Evolutionary conservation across 1,139 yeast genomes (phyloP).

Genomic region (Yamadazyma mexicana): DNA sequence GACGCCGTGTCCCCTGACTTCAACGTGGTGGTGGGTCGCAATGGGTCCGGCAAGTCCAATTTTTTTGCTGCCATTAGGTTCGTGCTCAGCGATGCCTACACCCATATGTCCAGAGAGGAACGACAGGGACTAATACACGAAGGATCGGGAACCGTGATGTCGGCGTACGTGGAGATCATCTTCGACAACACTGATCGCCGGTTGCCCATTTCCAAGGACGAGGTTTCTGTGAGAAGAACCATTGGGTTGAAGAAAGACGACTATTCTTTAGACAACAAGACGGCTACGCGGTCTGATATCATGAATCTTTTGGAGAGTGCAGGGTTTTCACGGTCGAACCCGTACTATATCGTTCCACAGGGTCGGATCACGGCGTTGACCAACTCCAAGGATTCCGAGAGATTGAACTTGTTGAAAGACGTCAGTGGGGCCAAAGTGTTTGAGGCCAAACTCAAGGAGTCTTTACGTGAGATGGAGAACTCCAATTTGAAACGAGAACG

Average conservation of each 20-base stretch:
- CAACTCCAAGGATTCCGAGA: conserved; percentile 82
- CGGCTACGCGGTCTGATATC: conserved; percentile 79
- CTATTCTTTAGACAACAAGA: conserved; percentile 73
- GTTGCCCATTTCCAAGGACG: conserved; percentile 68
- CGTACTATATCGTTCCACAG: conserved; percentile 96
- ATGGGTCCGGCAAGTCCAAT: conserved; percentile 96
- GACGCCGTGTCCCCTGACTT: conserved; percentile 77
- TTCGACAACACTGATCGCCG: conserved; percentile 81
- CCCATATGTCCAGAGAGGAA: conserved; percentile 85
- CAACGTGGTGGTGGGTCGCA: conserved; percentile 91
- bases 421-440: conserved; percentile 95
- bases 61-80: conserved; percentile 94
- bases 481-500: conserved; percentile 70
- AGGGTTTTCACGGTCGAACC: conserved; percentile 88
- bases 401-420: conserved; percentile 77
- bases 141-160: conserved; percentile 89
- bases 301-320: conserved; percentile 86
- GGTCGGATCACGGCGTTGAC: conserved; percentile 86
- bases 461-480: conserved; percentile 74
- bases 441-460: conserved; percentile 77
- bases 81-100: conserved; percentile 88
- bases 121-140: conserved; percentile 86
- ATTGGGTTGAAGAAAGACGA: conserved; percentile 93
- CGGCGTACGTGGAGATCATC: conserved; percentile 88
- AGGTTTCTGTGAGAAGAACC: conserved; percentile 78